Evolutionary conservation across 164 flowering plant species (phyloP).

Genomic region (Macadamia integrifolia): DNA sequence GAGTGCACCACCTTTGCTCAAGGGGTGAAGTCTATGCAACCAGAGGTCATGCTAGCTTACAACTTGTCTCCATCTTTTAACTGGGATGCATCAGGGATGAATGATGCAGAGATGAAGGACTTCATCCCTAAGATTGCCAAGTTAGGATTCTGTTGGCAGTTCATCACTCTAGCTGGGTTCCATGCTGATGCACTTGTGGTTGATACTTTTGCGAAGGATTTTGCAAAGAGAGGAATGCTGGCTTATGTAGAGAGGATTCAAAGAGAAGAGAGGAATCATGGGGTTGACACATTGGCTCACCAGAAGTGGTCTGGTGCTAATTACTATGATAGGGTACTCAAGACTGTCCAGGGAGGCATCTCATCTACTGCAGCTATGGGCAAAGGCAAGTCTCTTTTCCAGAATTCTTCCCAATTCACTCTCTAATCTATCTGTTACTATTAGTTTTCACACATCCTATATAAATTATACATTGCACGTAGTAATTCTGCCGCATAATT

Average conservation of each 20-base stretch:
- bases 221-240: slow-evolving; percentile 71
- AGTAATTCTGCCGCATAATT: too few species aligned
- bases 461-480: too few species aligned
- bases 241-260: slow-evolving; percentile 95
- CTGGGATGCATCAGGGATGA: slow-evolving; percentile 95
- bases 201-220: slow-evolving; percentile 81
- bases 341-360: slow-evolving; percentile 94
- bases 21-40: slow-evolving; percentile 54
- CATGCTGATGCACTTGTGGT: slow-evolving; percentile 79
- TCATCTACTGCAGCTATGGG: slow-evolving; percentile 98
- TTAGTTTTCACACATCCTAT: neutral
- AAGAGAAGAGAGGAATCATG: slow-evolving; percentile 81
- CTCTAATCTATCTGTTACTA: neutral
- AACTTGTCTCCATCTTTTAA: slow-evolving; percentile 92
- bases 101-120: slow-evolving; percentile 63
- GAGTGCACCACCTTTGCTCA: slow-evolving; percentile 72
- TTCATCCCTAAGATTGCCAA: slow-evolving; percentile 79
- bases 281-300: slow-evolving; percentile 82
- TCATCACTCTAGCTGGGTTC: slow-evolving; percentile 90
- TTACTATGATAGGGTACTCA: slow-evolving; percentile 73
- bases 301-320: slow-evolving; percentile 98
- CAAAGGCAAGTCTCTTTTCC: slow-evolving; percentile 44
- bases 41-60: slow-evolving; percentile 82
- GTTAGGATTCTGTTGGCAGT: slow-evolving; percentile 89
- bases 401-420: neutral